Base-by-base conservation (phyloP, 2,329 filamentous ascomycete genomes). In the Verticillium dahliae region DNA sequence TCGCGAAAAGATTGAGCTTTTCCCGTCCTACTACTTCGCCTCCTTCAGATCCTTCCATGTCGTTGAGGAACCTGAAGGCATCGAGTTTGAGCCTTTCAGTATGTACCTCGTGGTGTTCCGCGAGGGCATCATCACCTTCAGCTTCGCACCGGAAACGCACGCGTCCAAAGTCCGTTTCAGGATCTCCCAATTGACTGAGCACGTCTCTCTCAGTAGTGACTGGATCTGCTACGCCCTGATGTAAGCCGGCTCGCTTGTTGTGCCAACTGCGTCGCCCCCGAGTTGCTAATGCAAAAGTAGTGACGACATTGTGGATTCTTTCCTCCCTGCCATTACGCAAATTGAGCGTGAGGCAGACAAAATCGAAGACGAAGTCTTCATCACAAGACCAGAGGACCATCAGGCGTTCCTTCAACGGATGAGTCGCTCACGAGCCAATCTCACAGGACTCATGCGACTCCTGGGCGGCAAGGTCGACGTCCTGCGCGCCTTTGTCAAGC, bases 191-290 rank as follows among this genome's bases (percentile, higher is more conserved):
- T 82, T 99, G 61, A 94, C 96, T 71, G 95, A 99, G 71, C 98
- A 97, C 71, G 90, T 98, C 69, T 89, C 93, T 64, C 83, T 99
- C 50, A 96, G 92, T 72, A 93, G 92, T 67, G 95, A 99, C 76
- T 99, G 96, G 94, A 96, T 98, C 68, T 99, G 95, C 80, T 99
- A 99, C 73, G 95, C 95, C 54, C 83, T 99, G 71, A 98, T 99
- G 89, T 92, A 80, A 82, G 88, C 78, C 6, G 5, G 27, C 38
- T 14, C 18, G 11, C 2, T 37, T 31, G 5, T 14, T 14, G 11
- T 7, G 15, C 13, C 14, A 15, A 55, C 33, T 11, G 3, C 41
- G 13, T 15, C 35, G 55, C 15, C 15, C 15, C 31, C 15, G 9
- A 9, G 10, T 4, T 18, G 35, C 13, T 65, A 27, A 55, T 38